These are phyloP conservation scores for Aphanomyces astaci DNA, from an alignment of 352 stramenopile genomes.

Conservation along the genomic window DNA sequence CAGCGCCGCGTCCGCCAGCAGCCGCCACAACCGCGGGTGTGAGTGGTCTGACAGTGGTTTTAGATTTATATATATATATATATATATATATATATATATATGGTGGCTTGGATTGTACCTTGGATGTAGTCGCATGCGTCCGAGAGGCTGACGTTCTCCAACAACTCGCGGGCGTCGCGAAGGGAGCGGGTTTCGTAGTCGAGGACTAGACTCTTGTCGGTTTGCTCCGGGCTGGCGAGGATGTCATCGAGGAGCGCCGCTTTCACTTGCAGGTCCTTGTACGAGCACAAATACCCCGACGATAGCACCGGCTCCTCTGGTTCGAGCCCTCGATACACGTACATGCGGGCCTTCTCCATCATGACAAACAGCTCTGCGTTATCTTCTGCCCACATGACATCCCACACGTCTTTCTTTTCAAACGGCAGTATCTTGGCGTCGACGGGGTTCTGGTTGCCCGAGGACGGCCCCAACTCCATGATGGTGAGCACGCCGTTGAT, in stretches of 20 bases:
- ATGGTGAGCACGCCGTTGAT: slow-evolving; percentile 82
- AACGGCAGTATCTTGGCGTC: slow-evolving; percentile 69
- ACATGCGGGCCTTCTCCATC: slow-evolving; percentile 90
- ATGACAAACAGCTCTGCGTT: slow-evolving; percentile 89
- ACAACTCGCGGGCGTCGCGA: slow-evolving; percentile 76
- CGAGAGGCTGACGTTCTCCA: slow-evolving; percentile 71
- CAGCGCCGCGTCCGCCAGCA: slow-evolving; percentile 83
- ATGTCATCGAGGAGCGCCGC: slow-evolving; percentile 80
- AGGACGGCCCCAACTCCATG: slow-evolving; percentile 58
- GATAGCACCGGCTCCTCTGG: slow-evolving; percentile 86
- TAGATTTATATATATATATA: no score
- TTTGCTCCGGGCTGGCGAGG: slow-evolving; percentile 68
- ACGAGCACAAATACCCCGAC: slow-evolving; percentile 83
- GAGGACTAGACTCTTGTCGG: slow-evolving; percentile 70
- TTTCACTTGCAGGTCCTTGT: slow-evolving; percentile 84
- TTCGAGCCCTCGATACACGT: slow-evolving; percentile 77
- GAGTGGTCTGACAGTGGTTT: slow-evolving; percentile 35
- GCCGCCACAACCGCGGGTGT: slow-evolving; percentile 79
- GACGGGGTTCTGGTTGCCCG: slow-evolving; percentile 48
- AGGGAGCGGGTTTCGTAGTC: slow-evolving; percentile 86
- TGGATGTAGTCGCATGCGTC: slow-evolving; percentile 81
- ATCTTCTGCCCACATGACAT: slow-evolving; percentile 88
- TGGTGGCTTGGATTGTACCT: background rate
- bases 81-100: no score
- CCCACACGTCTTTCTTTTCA: slow-evolving; percentile 87